Percentiles rank a stretch among this genome's conserved stretches.
phyloP scores from a whole-genome alignment of 805 yeast genomes.

The Barnettozyma salicaria region DNA sequence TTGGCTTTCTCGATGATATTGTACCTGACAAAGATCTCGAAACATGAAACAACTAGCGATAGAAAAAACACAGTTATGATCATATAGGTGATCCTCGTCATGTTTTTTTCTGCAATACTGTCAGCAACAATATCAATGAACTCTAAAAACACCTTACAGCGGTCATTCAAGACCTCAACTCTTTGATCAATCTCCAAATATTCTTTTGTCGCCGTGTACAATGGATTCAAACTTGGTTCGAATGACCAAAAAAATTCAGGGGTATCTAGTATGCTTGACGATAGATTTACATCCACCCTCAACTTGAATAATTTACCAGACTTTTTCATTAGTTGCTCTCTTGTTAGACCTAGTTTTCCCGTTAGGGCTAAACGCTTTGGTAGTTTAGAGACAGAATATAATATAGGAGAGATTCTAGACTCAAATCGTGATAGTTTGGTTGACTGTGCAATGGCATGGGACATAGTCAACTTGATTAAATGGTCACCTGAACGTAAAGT shows the following conservation, averaged over 20 bases:
- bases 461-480: constrained; percentile 83
- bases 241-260: constrained; percentile 96
- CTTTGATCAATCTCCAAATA: constrained; percentile 93
- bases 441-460: constrained; percentile 96
- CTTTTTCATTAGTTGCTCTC: constrained; percentile 80
- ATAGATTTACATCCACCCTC: constrained; percentile 87
- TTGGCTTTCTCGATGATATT: constrained; percentile 33
- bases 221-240: constrained; percentile 92
- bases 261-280: constrained; percentile 86
- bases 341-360: constrained; percentile 76
- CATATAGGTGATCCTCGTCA: constrained; percentile 88
- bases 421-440: constrained; percentile 89
- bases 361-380: constrained; percentile 89
- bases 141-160: constrained; percentile 91
- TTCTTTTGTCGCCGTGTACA: constrained; percentile 83
- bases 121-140: constrained; percentile 90
- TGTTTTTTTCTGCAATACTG: constrained; percentile 87
- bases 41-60: constrained; percentile 68
- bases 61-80: constrained; percentile 76
- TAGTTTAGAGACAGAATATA: constrained; percentile 79
- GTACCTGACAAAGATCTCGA: constrained; percentile 62
- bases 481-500: constrained; percentile 89
- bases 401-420: constrained; percentile 77
- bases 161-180: constrained; percentile 86
- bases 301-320: constrained; percentile 87